Base-by-base conservation (phyloP, 768 basidiomycete genomes). In the Russula griseocarnosa region DNA sequence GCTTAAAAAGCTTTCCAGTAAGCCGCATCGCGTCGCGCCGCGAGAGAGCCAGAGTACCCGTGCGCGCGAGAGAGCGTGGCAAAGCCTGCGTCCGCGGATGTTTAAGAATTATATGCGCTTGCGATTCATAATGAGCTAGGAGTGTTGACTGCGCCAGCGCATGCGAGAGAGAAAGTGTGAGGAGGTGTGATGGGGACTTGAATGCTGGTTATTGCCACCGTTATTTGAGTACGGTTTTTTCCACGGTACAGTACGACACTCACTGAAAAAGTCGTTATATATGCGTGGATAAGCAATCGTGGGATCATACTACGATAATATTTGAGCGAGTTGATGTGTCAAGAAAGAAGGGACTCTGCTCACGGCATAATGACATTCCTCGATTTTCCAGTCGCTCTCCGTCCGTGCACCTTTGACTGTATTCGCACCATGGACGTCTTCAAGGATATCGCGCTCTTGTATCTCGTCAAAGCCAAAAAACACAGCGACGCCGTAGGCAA, bases 251-350 rank as follows among this genome's bases (percentile, higher is more conserved):
- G 30, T 11, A 3, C 3, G 22, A 13, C 3, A 79, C 88, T 69
- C 71, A 94, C 94, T 94, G 76, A 95, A 96, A 76, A 95, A 92
- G 74, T 96, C 94, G 66, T 98, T 96, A 77, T 92, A 97, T 67
- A 98, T 94, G 52, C 94, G 83, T 18, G 94, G 95, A 69, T 88
- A 93, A 0, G 84, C 80, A 11, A 94, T 92, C 59, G 85, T 76
- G 3, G 88, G 82, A 70, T 98, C 94, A 71, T 94, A 90, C 91
- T 91, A 65, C 2, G 9, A 40, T 10, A 30, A 42, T 14, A 1
- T 3, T 22, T 34, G 51, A 0, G 3, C n/a, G 18, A 57, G 26
- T 1, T 20, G 28, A 40, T 10, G 46, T 5, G 40, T n/a, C 5
- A 56, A 38, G 32, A 42, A 53, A 30, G 20, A 34, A 22, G 30